phyloP scores from a whole-genome alignment of 2,329 filamentous ascomycete species.

The Chaetothyriales sp. region DNA sequence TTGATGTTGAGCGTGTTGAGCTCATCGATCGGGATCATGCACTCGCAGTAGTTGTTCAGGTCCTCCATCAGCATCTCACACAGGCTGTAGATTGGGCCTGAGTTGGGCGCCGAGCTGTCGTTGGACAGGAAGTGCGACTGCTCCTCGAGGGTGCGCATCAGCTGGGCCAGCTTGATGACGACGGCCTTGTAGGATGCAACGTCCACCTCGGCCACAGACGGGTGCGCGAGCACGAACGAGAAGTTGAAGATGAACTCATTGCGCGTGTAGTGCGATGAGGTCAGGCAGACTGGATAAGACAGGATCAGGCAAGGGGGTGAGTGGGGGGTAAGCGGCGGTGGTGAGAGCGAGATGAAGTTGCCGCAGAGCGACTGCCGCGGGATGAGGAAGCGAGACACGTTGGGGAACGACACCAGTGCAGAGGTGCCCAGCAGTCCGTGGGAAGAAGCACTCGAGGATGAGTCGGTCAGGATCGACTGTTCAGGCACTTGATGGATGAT shows the following conservation, averaged over 20 bases:
- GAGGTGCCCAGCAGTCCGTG: slow-evolving; percentile 22
- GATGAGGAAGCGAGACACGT: slow-evolving; percentile 83
- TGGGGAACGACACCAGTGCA: slow-evolving; percentile 70
- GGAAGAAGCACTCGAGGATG: slow-evolving; percentile 1
- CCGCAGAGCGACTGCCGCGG: slow-evolving; percentile 92
- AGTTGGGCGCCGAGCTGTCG: slow-evolving; percentile 30
- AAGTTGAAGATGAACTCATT: slow-evolving; percentile 99
- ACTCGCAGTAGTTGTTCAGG: slow-evolving; percentile 91
- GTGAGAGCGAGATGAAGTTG: slow-evolving; percentile 46
- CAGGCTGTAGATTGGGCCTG: slow-evolving; percentile 45
- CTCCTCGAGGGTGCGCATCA: slow-evolving; percentile 81
- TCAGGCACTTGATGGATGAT: slow-evolving; percentile 51
- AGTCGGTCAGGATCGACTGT: slow-evolving; percentile 36
- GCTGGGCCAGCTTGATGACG: slow-evolving; percentile 66
- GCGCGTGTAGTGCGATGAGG: slow-evolving; percentile 64
- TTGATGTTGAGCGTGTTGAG: slow-evolving; percentile 94
- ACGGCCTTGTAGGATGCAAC: slow-evolving; percentile 70
- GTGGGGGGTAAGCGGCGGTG: slow-evolving; percentile 28
- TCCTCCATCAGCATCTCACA: slow-evolving; percentile 86
- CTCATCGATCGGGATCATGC: slow-evolving; percentile 97
- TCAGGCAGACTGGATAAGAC: slow-evolving; percentile 78
- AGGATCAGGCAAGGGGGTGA: slow-evolving; percentile 59
- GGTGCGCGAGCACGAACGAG: slow-evolving; percentile 58
- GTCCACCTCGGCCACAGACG: slow-evolving; percentile 30
- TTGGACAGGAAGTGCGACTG: slow-evolving; percentile 62